Evolutionary conservation across 495 filamentous ascomycete genomes (phyloP), one percentile per base, ranked within the genome.

Genomic region (Penicillium robsamsonii): DNA sequence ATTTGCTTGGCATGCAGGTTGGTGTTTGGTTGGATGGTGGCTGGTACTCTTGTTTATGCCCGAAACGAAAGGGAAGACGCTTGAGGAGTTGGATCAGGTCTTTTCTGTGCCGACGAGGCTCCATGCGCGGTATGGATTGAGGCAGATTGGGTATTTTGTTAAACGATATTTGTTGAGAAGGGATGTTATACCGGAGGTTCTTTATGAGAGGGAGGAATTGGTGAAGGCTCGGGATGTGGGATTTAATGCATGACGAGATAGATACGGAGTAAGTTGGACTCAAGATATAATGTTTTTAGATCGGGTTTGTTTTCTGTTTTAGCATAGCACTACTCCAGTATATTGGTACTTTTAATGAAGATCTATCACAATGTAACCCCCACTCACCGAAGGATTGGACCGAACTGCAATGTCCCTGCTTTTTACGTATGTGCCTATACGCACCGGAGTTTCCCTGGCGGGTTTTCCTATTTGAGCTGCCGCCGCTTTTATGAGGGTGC

Each of bases 1-100:
- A 1, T 86, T 88, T 58, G 74, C 73, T 5, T 72, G 81, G 46
- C 87, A 87, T 53, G 83, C 79, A 1, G 76, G 68, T 0, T 73
- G 79, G 58, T 81, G 80, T 60, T 56, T 82, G 47, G 50, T 82
- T 15, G 78, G 78, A 5, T 79, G 73, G 69, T 59, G 75, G 58
- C 57, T 80, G 49, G 74, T 82, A 27, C 70, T 80, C 45, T 59
- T 75, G 46, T 80, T 77, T 51, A 75, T 82, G 59, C 74, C 75
- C 9, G 80, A 83, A 62, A 81, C 79, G 6, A 81, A 80, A 58
- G 63, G 69, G 25, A 74, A 72, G 55, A 79, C 74, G 9, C 68
- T 79, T 0, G 73, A 78, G 51, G 76, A 78, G 58, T 53, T 79
- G 45, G 75, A 79, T 58, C 74, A 73, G 62, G 71, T 82, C 20